phyloP scores from a whole-genome alignment of 1,284 basidiomycete species.

The Xerocomus minutiporus region DNA sequence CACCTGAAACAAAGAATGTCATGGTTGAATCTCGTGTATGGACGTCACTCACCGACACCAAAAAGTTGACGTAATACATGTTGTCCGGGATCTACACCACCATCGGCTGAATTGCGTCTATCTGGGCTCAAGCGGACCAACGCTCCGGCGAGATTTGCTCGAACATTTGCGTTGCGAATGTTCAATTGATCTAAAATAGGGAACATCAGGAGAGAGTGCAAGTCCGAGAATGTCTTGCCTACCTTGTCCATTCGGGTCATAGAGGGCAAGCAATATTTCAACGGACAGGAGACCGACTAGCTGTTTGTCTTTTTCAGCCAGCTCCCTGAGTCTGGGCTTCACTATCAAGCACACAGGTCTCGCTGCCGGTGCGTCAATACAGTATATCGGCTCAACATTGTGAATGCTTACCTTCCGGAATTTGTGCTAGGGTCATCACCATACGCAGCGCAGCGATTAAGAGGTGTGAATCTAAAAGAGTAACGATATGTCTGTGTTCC shows the following conservation, averaged over 20 bases:
- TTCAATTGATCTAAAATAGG: conserved; percentile 6
- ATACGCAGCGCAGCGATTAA: background rate
- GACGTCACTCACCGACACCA: conserved; percentile 5
- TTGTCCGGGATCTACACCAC: conserved; percentile 2
- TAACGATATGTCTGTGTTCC: background rate
- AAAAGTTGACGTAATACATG: conserved; percentile 15
- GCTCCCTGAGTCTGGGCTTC: background rate
- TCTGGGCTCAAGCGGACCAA: conserved; percentile 6
- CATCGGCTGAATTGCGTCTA: background rate
- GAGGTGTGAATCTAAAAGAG: conserved; percentile 6
- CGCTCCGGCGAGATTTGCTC: conserved; percentile 17
- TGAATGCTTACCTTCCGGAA: conserved; percentile 9
- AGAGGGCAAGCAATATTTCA: background rate
- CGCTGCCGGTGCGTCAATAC: background rate
- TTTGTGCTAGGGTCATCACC: background rate
- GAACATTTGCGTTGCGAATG: conserved; percentile 5
- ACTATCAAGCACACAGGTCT: background rate
- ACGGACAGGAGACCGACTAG: background rate
- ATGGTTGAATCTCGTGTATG: background rate
- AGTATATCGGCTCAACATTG: background rate
- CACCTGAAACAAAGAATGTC: conserved; percentile 6
- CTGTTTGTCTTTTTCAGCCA: background rate
- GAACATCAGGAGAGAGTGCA: background rate
- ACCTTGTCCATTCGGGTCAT: conserved; percentile 3
- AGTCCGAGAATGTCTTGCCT: background rate